phyloP scores from a whole-genome alignment of 2,329 filamentous ascomycete genomes.

The Venturia effusa region DNA sequence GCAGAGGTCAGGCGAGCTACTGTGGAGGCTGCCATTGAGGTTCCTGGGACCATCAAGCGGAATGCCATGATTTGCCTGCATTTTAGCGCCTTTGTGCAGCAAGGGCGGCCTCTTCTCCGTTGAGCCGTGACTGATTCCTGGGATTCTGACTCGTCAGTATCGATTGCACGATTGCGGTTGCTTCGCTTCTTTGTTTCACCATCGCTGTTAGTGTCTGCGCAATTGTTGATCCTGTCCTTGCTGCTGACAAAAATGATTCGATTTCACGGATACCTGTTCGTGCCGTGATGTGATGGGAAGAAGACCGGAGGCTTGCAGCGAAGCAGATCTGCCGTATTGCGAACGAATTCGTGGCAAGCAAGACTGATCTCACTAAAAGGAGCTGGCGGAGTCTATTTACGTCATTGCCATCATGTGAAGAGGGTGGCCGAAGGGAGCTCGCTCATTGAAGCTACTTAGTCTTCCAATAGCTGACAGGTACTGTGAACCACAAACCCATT shows the following conservation, averaged over 20 bases:
- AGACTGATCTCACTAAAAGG: too few species aligned
- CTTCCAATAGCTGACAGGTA: too few species aligned
- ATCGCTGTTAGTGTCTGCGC: not conserved
- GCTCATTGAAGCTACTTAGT: too few species aligned
- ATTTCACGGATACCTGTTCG: not conserved
- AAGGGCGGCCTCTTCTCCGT: not conserved
- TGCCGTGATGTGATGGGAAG: not conserved
- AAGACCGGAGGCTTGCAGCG: not conserved
- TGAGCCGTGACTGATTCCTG: not conserved
- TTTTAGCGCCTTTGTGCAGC: not conserved
- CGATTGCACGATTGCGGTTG: not conserved
- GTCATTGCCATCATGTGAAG: too few species aligned
- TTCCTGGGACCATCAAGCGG: not conserved
- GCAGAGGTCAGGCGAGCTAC: not conserved
- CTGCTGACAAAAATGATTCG: not conserved
- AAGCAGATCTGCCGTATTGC: not conserved
- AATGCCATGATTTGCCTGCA: not conserved
- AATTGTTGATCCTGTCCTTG: not conserved
- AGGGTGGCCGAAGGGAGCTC: too few species aligned
- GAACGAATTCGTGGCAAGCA: too few species aligned
- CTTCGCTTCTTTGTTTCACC: not conserved
- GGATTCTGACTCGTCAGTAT: not conserved
- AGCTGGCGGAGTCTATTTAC: too few species aligned
- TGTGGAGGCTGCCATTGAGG: not conserved
- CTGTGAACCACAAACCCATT: too few species aligned